Conservation (phyloP, 2,329 filamentous ascomycete species). For the Sporothrix luriei region DNA sequence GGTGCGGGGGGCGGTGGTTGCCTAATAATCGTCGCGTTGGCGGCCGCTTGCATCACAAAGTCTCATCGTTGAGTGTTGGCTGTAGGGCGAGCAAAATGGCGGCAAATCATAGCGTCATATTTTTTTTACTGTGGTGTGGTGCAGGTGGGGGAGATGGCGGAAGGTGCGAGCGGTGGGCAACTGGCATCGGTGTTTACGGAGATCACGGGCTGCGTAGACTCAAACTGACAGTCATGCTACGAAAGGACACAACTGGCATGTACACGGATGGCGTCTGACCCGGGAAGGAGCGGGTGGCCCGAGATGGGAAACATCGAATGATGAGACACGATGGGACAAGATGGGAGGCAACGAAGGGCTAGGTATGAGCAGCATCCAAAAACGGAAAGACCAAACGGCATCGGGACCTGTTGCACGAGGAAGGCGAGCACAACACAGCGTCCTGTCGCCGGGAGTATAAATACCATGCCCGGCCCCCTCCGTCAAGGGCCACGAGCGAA, state of each 20-base stretch:
- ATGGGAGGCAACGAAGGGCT: conserved; percentile 14
- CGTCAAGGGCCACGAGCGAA: conserved; percentile 15
- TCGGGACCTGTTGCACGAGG: background rate
- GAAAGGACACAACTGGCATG: background rate
- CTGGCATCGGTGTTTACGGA: conserved; percentile 16
- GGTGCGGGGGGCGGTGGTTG: conserved; percentile 18
- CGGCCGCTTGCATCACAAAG: background rate
- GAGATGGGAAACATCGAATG: background rate
- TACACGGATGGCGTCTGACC: background rate
- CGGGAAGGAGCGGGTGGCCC: conserved; percentile 7
- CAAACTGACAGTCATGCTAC: background rate
- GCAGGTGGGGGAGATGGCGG: conserved; percentile 15
- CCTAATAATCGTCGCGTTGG: conserved; percentile 8
- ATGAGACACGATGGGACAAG: conserved; percentile 8
- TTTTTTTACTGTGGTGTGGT: conserved; percentile 4
- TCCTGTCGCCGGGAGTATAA: conserved; percentile 41
- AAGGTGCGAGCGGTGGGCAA: conserved; percentile 11
- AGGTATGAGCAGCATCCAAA: conserved; percentile 5
- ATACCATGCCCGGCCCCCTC: conserved; percentile 39
- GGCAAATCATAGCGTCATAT: conserved; percentile 27
- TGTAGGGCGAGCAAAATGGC: conserved; percentile 8
- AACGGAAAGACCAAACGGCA: conserved; percentile 15
- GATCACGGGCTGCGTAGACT: conserved; percentile 1
- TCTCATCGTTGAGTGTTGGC: conserved; percentile 22
- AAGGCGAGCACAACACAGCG: background rate